Evolutionary conservation across 352 stramenopile genomes (phyloP).

Genomic region (Globisporangium echinulatum): DNA sequence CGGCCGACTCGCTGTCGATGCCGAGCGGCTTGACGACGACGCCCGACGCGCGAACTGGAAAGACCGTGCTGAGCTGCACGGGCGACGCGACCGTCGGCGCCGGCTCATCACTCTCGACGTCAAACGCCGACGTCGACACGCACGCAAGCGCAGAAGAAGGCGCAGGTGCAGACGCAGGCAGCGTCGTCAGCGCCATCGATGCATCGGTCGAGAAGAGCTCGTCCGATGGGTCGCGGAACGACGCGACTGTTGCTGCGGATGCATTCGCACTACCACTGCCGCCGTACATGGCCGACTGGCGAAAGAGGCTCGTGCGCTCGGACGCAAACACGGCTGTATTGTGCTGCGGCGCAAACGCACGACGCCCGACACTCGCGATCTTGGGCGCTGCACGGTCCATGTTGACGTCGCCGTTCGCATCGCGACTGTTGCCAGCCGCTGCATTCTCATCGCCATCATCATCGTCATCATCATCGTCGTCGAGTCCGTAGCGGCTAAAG

Average conservation of each 20-base stretch:
- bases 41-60: slow-evolving; percentile 22
- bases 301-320: slow-evolving; percentile 31
- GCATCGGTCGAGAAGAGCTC: too few species aligned
- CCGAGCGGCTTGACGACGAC: slow-evolving; percentile 26
- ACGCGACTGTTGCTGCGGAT: slow-evolving; percentile 17
- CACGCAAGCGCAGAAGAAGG: neutral
- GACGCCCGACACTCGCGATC: slow-evolving; percentile 20
- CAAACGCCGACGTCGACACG: slow-evolving; percentile 4
- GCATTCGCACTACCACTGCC: slow-evolving; percentile 4
- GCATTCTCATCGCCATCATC: neutral
- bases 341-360: slow-evolving; percentile 6
- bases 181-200: neutral
- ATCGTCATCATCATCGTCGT: neutral
- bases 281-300: slow-evolving; percentile 39
- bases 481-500: slow-evolving; percentile 62
- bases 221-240: slow-evolving; percentile 17
- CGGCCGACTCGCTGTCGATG: slow-evolving; percentile 24
- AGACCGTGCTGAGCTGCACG: slow-evolving; percentile 25
- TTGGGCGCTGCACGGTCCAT: slow-evolving; percentile 17
- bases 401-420: slow-evolving; percentile 18
- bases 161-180: neutral
- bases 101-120: slow-evolving; percentile 17
- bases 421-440: neutral
- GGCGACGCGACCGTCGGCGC: slow-evolving; percentile 6
- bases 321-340: slow-evolving; percentile 20